A percentile compares a stretch with the other conserved stretches of the same genome.
Conservation (phyloP, 257 asterid genomes). For the Capsicum baccatum region DNA sequence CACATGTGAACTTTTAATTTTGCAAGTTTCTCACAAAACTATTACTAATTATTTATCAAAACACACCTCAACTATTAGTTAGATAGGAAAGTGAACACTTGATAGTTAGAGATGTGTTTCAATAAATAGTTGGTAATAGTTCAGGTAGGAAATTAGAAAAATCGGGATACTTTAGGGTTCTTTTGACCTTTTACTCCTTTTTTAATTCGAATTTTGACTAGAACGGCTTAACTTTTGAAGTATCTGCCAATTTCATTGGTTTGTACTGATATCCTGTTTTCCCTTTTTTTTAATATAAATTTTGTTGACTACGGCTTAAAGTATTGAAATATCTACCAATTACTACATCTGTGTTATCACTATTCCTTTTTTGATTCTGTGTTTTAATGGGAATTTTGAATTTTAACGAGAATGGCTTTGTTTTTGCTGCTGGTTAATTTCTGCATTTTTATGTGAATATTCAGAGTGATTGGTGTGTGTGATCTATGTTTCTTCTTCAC, state of each 20-base stretch:
- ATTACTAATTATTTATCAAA: too few relatives aligned
- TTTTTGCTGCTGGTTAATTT: neutral
- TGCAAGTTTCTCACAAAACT: too few relatives aligned
- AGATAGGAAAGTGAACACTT: too few relatives aligned
- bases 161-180: too few relatives aligned
- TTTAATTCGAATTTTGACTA: neutral
- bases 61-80: too few relatives aligned
- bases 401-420: neutral
- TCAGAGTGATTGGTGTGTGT: neutral
- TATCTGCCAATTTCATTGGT: neutral
- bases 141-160: too few relatives aligned
- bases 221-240: neutral
- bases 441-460: neutral
- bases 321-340: neutral
- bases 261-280: neutral
- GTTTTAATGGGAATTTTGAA: neutral
- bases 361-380: neutral
- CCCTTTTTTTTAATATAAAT: neutral
- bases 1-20: too few relatives aligned
- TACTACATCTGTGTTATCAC: neutral
- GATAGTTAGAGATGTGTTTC: too few relatives aligned
- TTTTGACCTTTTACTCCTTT: too few relatives aligned
- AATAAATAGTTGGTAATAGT: too few relatives aligned
- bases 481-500: neutral
- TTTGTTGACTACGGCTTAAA: neutral